phyloP scores from a whole-genome alignment of 306 rosid species.

The Arachis stenosperma region DNA sequence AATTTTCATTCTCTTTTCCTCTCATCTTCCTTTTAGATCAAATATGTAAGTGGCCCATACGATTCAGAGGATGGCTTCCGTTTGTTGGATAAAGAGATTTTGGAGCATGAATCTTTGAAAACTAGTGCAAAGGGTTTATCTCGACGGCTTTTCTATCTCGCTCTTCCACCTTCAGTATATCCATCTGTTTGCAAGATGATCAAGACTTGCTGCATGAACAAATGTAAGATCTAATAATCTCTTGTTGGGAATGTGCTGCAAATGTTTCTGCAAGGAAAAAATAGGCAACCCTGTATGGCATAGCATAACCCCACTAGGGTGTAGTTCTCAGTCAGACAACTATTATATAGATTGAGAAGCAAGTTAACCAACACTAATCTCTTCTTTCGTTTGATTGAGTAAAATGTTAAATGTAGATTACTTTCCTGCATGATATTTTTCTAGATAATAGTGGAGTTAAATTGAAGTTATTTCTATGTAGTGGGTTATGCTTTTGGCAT shows the following conservation, averaged over 20 bases:
- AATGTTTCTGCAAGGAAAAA: slow-evolving; percentile 11
- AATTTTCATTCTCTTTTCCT: slow-evolving; percentile 23
- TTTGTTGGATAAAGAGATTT: slow-evolving; percentile 80
- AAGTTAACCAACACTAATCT: slow-evolving; percentile 11
- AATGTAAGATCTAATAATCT: slow-evolving; percentile 60
- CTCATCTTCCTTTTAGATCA: slow-evolving; percentile 58
- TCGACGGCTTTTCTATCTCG: slow-evolving; percentile 93
- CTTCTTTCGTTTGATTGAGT: background rate
- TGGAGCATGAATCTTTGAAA: slow-evolving; percentile 62
- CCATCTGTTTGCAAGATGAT: slow-evolving; percentile 96
- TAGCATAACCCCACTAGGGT: slow-evolving; percentile 15
- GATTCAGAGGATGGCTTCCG: slow-evolving; percentile 79
- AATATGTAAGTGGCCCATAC: slow-evolving; percentile 87
- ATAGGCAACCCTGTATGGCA: slow-evolving; percentile 9
- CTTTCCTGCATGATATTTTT: slow-evolving; percentile 8
- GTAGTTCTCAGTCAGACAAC: slow-evolving; percentile 4
- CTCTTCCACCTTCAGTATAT: slow-evolving; percentile 98
- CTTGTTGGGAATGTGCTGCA: slow-evolving; percentile 20
- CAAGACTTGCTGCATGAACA: slow-evolving; percentile 76
- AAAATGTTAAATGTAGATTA: slow-evolving; percentile 18
- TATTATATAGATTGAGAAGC: background rate
- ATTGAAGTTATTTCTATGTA: slow-evolving; percentile 25
- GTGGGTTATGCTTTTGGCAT: slow-evolving; percentile 4
- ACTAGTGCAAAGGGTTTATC: slow-evolving; percentile 65
- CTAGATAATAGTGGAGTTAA: slow-evolving; percentile 9